Evolutionary conservation across 179 eudicot genomes (phyloP), one percentile per base, ranked within the genome.

Genomic region (Amaranthus tricolor): DNA sequence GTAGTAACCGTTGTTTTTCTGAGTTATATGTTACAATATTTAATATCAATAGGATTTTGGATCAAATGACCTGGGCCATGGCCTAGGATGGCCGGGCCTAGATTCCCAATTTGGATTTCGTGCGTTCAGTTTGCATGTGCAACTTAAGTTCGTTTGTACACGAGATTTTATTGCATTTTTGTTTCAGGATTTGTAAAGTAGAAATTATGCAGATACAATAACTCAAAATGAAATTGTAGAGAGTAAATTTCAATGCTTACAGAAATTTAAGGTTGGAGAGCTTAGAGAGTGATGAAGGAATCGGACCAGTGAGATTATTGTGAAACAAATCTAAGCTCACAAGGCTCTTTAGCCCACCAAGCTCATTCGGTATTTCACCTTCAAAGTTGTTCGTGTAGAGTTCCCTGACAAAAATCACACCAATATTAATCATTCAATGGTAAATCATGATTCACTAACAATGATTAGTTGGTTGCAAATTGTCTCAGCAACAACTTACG

Each of bases 311-410:
- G 57, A 90, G 89, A 76, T 90, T 87, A 75, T 89, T 90, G 80
- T 83, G 84, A 84, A 80, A 90, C 53, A 90, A 80, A 74, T 89
- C 91, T 66, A 90, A 76, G 83, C 93, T 89, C 68, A 90, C 80
- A 59, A 90, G 93, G 76, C 87, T 89, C 83, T 86, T 89, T 13
- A 89, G 81, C n/a, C 83, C 84, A 74, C 89, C 93, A 31, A 90
- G 82, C 78, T 90, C 89, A 52, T 82, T 21, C 58, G 93, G 96
- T 72, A 90, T 87, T 9, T 76, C 72, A 13, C 96, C 96, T 77
- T 73, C 88, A 65, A 90, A 84, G 74, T 81, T 84, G 83, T 90
- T 90, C 88, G 80, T 85, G 91, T 89, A 89, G 57, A 89, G 78
- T 66, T 90, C 92, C 82, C 93, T 90, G 86, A 47, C 63, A 52